Evolutionary conservation across 148 eudicot species (phyloP).

Genomic region (Selenicereus undatus): DNA sequence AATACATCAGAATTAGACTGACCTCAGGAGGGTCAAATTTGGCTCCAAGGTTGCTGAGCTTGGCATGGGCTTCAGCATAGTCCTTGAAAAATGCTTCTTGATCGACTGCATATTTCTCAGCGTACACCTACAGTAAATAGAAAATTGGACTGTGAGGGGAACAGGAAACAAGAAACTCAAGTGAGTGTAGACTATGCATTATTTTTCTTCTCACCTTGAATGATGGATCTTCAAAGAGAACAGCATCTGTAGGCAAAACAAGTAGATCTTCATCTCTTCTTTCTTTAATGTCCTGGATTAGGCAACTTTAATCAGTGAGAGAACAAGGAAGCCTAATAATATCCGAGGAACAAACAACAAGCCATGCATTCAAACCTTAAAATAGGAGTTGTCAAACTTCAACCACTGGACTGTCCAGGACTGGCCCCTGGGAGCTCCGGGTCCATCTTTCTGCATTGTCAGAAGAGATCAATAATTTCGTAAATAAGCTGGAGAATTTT

Average conservation of each 20-base stretch:
- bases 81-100: slow-evolving; percentile 83
- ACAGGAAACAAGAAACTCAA: slow-evolving; percentile 1
- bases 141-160: not conserved
- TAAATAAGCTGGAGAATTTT: not conserved
- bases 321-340: slow-evolving; percentile 4
- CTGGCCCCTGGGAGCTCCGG: slow-evolving; percentile 98
- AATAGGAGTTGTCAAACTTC: slow-evolving; percentile 94
- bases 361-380: slow-evolving; percentile 51
- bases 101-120: slow-evolving; percentile 90
- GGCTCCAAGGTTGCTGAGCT: slow-evolving; percentile 93
- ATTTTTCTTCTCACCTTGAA: slow-evolving; percentile 61
- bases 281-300: slow-evolving; percentile 76
- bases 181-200: not conserved
- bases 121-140: slow-evolving; percentile 52
- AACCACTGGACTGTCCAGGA: slow-evolving; percentile 98
- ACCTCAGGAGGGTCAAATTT: slow-evolving; percentile 97
- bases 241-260: slow-evolving; percentile 99
- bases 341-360: slow-evolving; percentile 3
- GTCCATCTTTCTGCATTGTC: slow-evolving; percentile 84
- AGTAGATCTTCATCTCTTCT: slow-evolving; percentile 83
- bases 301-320: slow-evolving; percentile 20
- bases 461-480: not conserved
- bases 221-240: slow-evolving; percentile 84
- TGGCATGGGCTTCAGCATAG: slow-evolving; percentile 97
- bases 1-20: slow-evolving; percentile 16